These are phyloP conservation scores for Volutella citrinella DNA, from an alignment of 2,329 filamentous ascomycete species.

Conservation along the genomic window DNA sequence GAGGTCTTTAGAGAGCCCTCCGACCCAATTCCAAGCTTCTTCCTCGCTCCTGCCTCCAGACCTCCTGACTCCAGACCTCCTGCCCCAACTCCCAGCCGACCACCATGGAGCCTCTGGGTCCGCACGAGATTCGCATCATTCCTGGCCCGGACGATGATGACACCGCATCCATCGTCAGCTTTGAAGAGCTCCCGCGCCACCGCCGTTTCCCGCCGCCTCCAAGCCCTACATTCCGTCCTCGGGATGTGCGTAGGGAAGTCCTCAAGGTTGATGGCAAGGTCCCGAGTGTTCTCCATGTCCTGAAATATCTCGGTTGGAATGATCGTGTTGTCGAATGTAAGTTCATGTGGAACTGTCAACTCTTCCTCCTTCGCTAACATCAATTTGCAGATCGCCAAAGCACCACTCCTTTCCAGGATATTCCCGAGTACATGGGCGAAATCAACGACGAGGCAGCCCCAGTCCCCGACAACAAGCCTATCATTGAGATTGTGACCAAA, in stretches of 20 bases:
- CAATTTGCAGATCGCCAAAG: constrained; percentile 34
- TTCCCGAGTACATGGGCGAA: constrained; percentile 26
- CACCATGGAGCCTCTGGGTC: constrained; percentile 14
- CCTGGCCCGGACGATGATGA: constrained; percentile 13
- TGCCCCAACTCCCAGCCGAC: constrained; percentile 3
- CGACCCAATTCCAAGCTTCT: too few species aligned
- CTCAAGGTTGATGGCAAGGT: constrained; percentile 33
- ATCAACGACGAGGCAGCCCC: constrained; percentile 18
- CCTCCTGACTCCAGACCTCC: background rate
- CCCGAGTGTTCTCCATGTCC: constrained; percentile 40
- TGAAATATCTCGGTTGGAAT: constrained; percentile 35
- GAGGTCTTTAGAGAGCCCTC: too few species aligned
- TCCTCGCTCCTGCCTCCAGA: too few species aligned
- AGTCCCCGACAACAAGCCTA: constrained; percentile 25
- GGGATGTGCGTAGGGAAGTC: constrained; percentile 5
- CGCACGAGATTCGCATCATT: constrained; percentile 9
- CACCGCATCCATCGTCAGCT: constrained; percentile 21
- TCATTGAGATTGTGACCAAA: constrained; percentile 43
- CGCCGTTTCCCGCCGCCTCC: too few species aligned
- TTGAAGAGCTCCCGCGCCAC: constrained; percentile 16
- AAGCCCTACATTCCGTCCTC: too few species aligned
- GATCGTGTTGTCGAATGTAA: constrained; percentile 36
- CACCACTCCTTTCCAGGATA: constrained; percentile 34
- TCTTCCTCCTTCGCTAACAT: constrained; percentile 12
- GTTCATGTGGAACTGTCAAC: constrained; percentile 5